A percentile compares a stretch with the other conserved stretches of the same genome.
phyloP scores from a whole-genome alignment of 1,284 basidiomycete species.

The Rhodotorula sp. region DNA sequence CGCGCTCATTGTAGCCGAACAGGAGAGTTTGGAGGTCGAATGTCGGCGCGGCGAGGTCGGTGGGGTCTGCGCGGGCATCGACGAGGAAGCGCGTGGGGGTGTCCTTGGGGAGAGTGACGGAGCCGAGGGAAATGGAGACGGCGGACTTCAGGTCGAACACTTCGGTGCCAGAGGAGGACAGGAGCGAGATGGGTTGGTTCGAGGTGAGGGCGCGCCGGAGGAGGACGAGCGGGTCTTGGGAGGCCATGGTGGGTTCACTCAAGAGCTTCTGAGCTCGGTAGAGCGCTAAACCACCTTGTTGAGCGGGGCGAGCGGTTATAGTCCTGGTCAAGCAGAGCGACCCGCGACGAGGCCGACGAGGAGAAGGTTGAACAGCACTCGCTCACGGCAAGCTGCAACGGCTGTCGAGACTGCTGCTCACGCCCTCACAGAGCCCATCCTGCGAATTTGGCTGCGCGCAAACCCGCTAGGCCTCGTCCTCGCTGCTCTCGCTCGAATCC shows the following conservation, averaged over 20 bases:
- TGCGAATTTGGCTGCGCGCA: too few relatives aligned
- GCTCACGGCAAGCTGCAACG: too few relatives aligned
- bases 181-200: conserved; percentile 33
- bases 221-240: conserved; percentile 34
- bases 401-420: too few relatives aligned
- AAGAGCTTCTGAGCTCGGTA: too few relatives aligned
- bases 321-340: too few relatives aligned
- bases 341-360: too few relatives aligned
- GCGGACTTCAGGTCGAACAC: conserved; percentile 11
- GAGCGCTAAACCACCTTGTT: too few relatives aligned
- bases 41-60: conserved; percentile 52
- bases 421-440: too few relatives aligned
- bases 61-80: conserved; percentile 47
- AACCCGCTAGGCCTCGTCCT: too few relatives aligned
- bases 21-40: conserved; percentile 77
- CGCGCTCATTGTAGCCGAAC: conserved; percentile 71
- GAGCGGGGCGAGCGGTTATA: too few relatives aligned
- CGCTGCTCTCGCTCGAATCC: too few relatives aligned
- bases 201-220: conserved; percentile 36
- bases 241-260: not conserved
- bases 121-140: conserved; percentile 19
- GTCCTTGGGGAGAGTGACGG: conserved; percentile 60
- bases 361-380: too few relatives aligned
- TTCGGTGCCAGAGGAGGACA: not conserved
- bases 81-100: conserved; percentile 68